phyloP scores from a whole-genome alignment of 169 alveolate species.

The Besnoitia besnoiti region DNA sequence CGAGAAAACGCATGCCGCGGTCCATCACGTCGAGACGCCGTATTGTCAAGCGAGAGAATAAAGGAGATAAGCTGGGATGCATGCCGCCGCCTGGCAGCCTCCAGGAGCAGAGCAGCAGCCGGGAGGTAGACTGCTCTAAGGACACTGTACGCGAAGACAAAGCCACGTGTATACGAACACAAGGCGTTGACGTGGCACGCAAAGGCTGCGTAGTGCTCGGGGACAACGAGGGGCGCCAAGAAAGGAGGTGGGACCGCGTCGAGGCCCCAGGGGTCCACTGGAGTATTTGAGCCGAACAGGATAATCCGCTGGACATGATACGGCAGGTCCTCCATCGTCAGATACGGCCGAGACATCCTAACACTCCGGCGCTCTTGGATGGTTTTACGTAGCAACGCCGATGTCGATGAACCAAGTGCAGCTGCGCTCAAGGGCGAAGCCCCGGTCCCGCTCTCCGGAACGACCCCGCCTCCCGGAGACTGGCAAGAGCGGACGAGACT shows the following conservation, averaged over 20 bases:
- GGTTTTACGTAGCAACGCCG: not conserved
- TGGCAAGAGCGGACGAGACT: no score
- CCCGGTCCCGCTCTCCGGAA: not conserved
- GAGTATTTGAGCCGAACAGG: slow-evolving; percentile 62
- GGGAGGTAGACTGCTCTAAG: slow-evolving; percentile 54
- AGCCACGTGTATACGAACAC: slow-evolving; percentile 49
- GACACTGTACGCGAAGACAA: not conserved
- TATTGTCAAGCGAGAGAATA: slow-evolving; percentile 13
- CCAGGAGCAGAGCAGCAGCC: slow-evolving; percentile 53
- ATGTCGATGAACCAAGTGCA: not conserved
- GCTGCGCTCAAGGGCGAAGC: not conserved
- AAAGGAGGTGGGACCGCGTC: slow-evolving; percentile 65
- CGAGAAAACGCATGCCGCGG: not conserved
- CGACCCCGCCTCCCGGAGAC: no score
- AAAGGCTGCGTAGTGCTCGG: slow-evolving; percentile 65
- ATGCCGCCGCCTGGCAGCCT: slow-evolving; percentile 40
- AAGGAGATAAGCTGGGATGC: slow-evolving; percentile 34
- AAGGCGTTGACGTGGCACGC: slow-evolving; percentile 65
- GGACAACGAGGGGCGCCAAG: slow-evolving; percentile 50
- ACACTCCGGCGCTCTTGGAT: slow-evolving; percentile 23
- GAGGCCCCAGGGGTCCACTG: slow-evolving; percentile 68
- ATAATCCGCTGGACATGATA: slow-evolving; percentile 67
- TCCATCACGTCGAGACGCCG: not conserved
- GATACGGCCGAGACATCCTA: slow-evolving; percentile 31
- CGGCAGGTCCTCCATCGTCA: slow-evolving; percentile 69